Percentiles rank a stretch among this genome's conserved stretches.
Conservation (phyloP, 768 basidiomycete species). For the Coprinopsis cinerea region DNA sequence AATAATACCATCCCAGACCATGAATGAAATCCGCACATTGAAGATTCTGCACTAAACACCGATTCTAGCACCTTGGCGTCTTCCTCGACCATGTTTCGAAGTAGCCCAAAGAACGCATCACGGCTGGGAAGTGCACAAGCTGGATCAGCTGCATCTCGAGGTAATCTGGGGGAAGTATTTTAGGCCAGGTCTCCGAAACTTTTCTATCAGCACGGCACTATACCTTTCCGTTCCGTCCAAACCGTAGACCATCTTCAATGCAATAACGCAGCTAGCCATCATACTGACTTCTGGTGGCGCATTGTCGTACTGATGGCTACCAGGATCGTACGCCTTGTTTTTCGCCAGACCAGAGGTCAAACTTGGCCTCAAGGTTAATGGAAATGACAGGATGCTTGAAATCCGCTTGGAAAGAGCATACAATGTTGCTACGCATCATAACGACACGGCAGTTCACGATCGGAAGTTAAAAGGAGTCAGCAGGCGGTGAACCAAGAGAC, state of each 20-base stretch:
- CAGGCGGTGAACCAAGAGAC: conserved; percentile 1
- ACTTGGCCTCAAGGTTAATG: conserved; percentile 53
- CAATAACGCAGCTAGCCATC: conserved; percentile 53
- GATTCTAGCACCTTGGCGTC: conserved; percentile 22
- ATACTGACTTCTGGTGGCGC: conserved; percentile 65
- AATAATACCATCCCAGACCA: not conserved
- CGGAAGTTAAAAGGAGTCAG: no score
- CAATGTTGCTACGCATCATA: conserved; percentile 45
- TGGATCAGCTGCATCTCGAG: conserved; percentile 45
- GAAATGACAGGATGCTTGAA: conserved; percentile 47
- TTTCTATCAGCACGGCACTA: conserved; percentile 11
- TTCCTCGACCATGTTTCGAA: conserved; percentile 33
- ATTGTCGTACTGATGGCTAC: conserved; percentile 52
- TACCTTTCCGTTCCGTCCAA: conserved; percentile 65
- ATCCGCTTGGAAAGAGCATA: conserved; percentile 62
- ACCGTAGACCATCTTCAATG: conserved; percentile 83
- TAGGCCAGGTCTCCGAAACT: conserved; percentile 12
- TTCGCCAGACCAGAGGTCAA: conserved; percentile 39
- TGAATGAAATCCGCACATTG: conserved; percentile 31
- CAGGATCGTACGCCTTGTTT: conserved; percentile 32
- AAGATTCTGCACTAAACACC: conserved; percentile 37
- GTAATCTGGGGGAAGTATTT: conserved; percentile 31
- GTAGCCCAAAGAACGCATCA: conserved; percentile 39
- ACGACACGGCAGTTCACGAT: not conserved
- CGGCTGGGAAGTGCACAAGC: conserved; percentile 52